A percentile compares a stretch with the other conserved stretches of the same genome.
Evolutionary conservation across 768 basidiomycete species (phyloP).

Genomic region (Lactarius vividus): DNA sequence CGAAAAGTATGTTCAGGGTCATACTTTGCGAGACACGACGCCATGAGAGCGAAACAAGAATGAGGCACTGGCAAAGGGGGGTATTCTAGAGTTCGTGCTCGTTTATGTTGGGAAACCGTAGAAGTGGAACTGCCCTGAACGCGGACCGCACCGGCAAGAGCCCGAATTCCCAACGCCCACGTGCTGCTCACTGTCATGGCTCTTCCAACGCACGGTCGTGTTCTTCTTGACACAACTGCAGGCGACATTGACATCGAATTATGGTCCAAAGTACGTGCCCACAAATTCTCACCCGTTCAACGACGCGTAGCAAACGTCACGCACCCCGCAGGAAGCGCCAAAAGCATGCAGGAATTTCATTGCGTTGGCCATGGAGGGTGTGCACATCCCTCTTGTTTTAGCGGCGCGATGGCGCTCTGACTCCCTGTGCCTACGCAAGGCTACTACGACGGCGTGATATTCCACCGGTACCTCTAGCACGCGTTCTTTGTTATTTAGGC

Average conservation of each 20-base stretch:
- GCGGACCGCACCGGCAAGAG: background rate
- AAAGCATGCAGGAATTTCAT: constrained; percentile 92
- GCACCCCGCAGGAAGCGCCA: constrained; percentile 70
- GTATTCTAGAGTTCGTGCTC: too few species aligned
- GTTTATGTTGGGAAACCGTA: too few species aligned
- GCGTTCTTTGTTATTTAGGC: background rate
- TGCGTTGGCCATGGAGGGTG: constrained; percentile 86
- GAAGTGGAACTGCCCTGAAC: too few species aligned
- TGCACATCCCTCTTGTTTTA: constrained; percentile 32
- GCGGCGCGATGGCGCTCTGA: background rate
- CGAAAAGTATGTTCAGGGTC: too few species aligned
- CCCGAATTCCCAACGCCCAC: background rate
- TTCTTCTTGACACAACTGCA: constrained; percentile 84
- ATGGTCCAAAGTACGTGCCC: constrained; percentile 75
- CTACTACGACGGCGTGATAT: constrained; percentile 94
- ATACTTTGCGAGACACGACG: too few species aligned
- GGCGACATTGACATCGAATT: constrained; percentile 89
- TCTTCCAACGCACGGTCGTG: constrained; percentile 80
- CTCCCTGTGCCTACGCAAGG: constrained; percentile 44
- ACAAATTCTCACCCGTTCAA: background rate
- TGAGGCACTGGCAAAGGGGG: too few species aligned
- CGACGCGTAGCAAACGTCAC: background rate
- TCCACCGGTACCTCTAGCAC: constrained; percentile 63
- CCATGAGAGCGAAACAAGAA: too few species aligned
- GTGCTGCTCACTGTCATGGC: constrained; percentile 49